A percentile compares a stretch with the other conserved stretches of the same genome.
phyloP scores from a whole-genome alignment of 2,329 filamentous ascomycete species.

The Trichophyton benhamiae region DNA sequence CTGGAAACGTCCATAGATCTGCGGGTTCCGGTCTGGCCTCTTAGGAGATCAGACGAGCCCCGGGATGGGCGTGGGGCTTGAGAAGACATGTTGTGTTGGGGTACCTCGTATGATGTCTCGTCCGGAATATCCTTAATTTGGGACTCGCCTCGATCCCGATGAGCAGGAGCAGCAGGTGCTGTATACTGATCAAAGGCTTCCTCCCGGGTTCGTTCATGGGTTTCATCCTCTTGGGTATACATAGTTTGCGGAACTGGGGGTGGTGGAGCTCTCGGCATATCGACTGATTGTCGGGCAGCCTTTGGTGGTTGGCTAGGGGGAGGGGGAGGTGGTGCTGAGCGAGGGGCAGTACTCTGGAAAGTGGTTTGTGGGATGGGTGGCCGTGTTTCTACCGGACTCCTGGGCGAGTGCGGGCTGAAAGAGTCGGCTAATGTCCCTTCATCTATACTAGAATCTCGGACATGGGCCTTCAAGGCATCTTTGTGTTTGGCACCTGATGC shows the following conservation, averaged over 20 bases:
- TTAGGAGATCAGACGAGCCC: conserved; percentile 53
- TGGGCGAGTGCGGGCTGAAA: conserved; percentile 37
- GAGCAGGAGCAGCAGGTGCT: conserved; percentile 14
- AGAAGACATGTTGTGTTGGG: conserved; percentile 29
- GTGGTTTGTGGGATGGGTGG: conserved; percentile 41
- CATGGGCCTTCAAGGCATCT: conserved; percentile 76
- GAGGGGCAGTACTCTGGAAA: conserved; percentile 44
- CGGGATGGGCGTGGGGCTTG: conserved; percentile 32
- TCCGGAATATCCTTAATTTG: neutral
- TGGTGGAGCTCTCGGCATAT: conserved; percentile 57
- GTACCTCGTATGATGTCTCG: conserved; percentile 23
- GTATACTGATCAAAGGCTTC: conserved; percentile 40
- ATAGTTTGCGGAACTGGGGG: conserved; percentile 42
- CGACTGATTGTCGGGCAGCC: conserved; percentile 51
- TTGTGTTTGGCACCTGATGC: conserved; percentile 88
- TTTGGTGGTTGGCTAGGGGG: conserved; percentile 50
- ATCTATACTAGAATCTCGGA: conserved; percentile 63
- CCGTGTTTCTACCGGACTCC: conserved; percentile 28
- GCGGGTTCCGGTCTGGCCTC: conserved; percentile 39
- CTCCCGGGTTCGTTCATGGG: conserved; percentile 43
- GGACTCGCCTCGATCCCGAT: conserved; percentile 14
- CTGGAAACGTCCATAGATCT: conserved; percentile 64
- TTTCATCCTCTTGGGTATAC: conserved; percentile 18
- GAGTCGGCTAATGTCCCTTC: conserved; percentile 49
- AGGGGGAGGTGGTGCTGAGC: conserved; percentile 46